Conservation (phyloP, 2,329 filamentous ascomycete genomes). For the Clonostachys sp. region DNA sequence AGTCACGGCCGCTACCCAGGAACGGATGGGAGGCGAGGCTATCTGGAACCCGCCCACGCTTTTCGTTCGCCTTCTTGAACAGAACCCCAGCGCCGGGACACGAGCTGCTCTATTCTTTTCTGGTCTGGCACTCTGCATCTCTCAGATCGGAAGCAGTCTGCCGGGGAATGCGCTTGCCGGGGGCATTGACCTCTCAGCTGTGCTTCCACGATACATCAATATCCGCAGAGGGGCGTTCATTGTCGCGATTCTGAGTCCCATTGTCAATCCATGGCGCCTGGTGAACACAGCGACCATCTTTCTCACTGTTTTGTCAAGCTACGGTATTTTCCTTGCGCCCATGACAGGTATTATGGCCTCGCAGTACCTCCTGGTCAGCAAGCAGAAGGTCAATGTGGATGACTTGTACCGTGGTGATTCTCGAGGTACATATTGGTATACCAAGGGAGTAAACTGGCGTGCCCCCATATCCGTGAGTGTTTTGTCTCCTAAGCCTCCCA, state of each 20-base stretch:
- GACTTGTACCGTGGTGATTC: slow-evolving; percentile 24
- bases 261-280: slow-evolving; percentile 8
- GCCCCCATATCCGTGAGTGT: too few relatives aligned
- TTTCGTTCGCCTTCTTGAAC: background rate
- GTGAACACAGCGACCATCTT: slow-evolving; percentile 4
- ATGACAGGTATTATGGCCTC: slow-evolving; percentile 26
- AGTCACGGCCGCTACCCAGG: background rate
- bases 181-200: slow-evolving; percentile 46
- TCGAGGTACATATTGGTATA: slow-evolving; percentile 23
- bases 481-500: too few relatives aligned
- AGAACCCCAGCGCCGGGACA: background rate
- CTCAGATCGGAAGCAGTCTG: slow-evolving; percentile 47
- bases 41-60: background rate
- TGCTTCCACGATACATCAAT: slow-evolving; percentile 48
- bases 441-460: slow-evolving; percentile 19
- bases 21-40: background rate
- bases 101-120: slow-evolving; percentile 22
- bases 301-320: slow-evolving; percentile 23
- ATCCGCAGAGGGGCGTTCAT: slow-evolving; percentile 41
- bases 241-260: slow-evolving; percentile 7
- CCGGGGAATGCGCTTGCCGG: slow-evolving; percentile 46
- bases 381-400: slow-evolving; percentile 23
- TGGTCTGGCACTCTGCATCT: slow-evolving; percentile 24
- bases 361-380: slow-evolving; percentile 31
- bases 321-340: slow-evolving; percentile 27